A percentile compares a stretch with the other conserved stretches of the same genome.
Conservation (phyloP, 164 flowering plant species). For the Echeveria elegans region DNA sequence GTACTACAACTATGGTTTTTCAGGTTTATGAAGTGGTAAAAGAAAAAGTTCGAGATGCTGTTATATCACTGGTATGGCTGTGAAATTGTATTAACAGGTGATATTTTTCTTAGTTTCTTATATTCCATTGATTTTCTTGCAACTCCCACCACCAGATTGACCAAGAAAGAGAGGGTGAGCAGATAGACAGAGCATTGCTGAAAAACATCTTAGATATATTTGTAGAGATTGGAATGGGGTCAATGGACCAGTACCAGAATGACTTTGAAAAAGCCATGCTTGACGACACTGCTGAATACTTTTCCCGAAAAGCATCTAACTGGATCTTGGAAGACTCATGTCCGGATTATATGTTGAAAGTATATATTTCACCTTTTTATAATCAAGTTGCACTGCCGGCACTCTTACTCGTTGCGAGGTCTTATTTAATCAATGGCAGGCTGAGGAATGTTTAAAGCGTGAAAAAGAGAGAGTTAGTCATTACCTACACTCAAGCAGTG, state of each 20-base stretch:
- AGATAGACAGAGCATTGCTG: conserved; percentile 10
- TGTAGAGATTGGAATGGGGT: conserved; percentile 8
- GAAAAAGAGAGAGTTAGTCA: conserved; percentile 1
- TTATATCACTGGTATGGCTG: conserved; percentile 16
- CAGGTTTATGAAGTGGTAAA: conserved; percentile 20
- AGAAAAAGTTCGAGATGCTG: conserved; percentile 16
- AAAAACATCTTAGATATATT: conserved; percentile 1
- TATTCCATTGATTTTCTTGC: too few species aligned
- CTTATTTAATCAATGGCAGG: too few species aligned
- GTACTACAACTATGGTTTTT: too few species aligned
- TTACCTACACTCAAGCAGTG: conserved; percentile 5
- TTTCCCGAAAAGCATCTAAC: conserved; percentile 6
- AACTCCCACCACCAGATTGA: conserved; percentile 13
- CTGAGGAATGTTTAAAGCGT: conserved; percentile 3
- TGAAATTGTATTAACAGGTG: too few species aligned
- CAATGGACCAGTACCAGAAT: background rate
- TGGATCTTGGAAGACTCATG: conserved; percentile 2
- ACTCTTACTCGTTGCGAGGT: too few species aligned
- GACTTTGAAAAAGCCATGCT: conserved; percentile 4
- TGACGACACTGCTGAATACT: conserved; percentile 3
- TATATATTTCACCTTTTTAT: background rate
- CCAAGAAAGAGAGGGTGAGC: conserved; percentile 6
- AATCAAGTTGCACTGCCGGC: too few species aligned
- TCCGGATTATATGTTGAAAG: conserved; percentile 5
- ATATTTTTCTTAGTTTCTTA: too few species aligned